phyloP scores from a whole-genome alignment of 495 filamentous ascomycete species.

The Xylaria flabelliformis region DNA sequence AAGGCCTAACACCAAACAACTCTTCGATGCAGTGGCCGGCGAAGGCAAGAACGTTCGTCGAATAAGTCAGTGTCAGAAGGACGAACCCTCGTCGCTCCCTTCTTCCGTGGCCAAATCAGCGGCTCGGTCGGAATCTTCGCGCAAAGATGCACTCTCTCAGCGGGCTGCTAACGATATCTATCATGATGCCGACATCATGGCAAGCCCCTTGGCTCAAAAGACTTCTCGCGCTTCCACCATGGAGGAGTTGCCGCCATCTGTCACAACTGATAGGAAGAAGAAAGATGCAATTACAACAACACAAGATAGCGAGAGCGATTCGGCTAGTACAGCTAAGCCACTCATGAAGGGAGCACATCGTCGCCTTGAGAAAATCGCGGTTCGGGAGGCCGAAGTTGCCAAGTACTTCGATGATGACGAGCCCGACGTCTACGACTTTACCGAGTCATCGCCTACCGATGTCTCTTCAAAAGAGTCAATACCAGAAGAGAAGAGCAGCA shows the following conservation, averaged over 20 bases:
- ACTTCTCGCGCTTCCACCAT: constrained; percentile 23
- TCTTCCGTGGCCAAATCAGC: constrained; percentile 39
- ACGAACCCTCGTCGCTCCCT: constrained; percentile 34
- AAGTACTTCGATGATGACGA: constrained; percentile 32
- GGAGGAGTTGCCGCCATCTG: constrained; percentile 38
- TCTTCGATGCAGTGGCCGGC: constrained; percentile 72
- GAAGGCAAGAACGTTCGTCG: constrained; percentile 55
- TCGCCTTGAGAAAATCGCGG: constrained; percentile 38
- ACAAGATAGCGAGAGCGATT: constrained; percentile 16
- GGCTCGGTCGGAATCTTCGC: constrained; percentile 23
- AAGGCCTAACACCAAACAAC: constrained; percentile 70
- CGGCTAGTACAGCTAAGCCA: constrained; percentile 9
- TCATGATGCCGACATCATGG: constrained; percentile 30
- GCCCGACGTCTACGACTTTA: constrained; percentile 48
- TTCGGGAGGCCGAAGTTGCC: constrained; percentile 35
- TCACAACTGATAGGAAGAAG: constrained; percentile 42
- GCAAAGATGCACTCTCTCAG: constrained; percentile 31
- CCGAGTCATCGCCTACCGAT: constrained; percentile 37
- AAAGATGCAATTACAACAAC: constrained; percentile 24
- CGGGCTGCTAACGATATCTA: background rate
- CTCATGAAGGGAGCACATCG: constrained; percentile 27
- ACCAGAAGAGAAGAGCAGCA: constrained; percentile 27
- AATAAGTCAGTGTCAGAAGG: constrained; percentile 40
- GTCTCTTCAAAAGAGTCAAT: constrained; percentile 23
- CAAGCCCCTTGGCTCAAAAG: constrained; percentile 38